Percentiles rank a stretch among this genome's conserved stretches.
Conservation (phyloP, 2,329 filamentous ascomycete genomes). For the Fusarium sp. region DNA sequence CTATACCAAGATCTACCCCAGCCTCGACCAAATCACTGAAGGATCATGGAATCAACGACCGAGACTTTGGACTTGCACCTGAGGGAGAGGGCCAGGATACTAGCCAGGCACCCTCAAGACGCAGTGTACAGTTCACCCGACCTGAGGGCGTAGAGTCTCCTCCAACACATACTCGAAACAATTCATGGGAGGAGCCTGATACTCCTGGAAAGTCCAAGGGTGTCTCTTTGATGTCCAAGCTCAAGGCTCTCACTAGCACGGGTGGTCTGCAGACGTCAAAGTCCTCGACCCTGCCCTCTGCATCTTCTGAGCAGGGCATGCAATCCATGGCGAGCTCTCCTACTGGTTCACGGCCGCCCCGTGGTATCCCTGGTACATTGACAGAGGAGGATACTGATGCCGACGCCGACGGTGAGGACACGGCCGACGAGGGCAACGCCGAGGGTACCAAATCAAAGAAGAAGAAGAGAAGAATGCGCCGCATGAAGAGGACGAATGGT, state of each 20-base stretch:
- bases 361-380: constrained; percentile 65
- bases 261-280: constrained; percentile 61
- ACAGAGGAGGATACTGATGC: constrained; percentile 61
- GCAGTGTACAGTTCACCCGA: constrained; percentile 82
- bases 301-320: constrained; percentile 50
- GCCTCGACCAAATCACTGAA: constrained; percentile 39
- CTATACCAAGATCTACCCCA: constrained; percentile 36
- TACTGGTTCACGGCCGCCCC: constrained; percentile 55
- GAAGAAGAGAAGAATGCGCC: constrained; percentile 71
- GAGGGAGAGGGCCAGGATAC: constrained; percentile 32
- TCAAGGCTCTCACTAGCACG: constrained; percentile 77
- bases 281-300: constrained; percentile 47
- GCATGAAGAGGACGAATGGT: constrained; percentile 64
- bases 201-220: constrained; percentile 67
- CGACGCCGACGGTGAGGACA: constrained; percentile 84
- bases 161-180: constrained; percentile 67
- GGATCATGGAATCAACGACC: constrained; percentile 36
- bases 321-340: constrained; percentile 63
- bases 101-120: constrained; percentile 44
- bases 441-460: constrained; percentile 57
- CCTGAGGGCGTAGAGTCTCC: constrained; percentile 63
- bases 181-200: constrained; percentile 77
- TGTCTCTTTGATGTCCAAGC: constrained; percentile 79
- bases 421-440: constrained; percentile 76
- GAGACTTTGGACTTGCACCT: constrained; percentile 29